Percentiles rank a stretch among this genome's conserved stretches.
These are phyloP conservation scores for Zea mays DNA, from an alignment of 176 grass and related monocot species.

Conservation along the genomic window Zm-B73-REFERENCE-NAM-5.0 NC_050101.1:117642501-117643000, in stretches of 20 bases:
- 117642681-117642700: not conserved
- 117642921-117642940: no score
- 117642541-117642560: slow-evolving; percentile 62
- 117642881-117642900: not conserved
- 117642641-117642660: slow-evolving; percentile 80
- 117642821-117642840: no score
- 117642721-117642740: not conserved
- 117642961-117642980: not conserved
- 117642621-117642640: slow-evolving; percentile 63
- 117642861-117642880: no score
- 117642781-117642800: no score
- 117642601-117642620: slow-evolving; percentile 79
- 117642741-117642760: not conserved
- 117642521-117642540: slow-evolving; percentile 82
- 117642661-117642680: slow-evolving; percentile 69
- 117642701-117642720: not conserved
- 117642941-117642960: not conserved
- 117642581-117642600: slow-evolving; percentile 52
- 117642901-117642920: no score
- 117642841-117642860: no score
- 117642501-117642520: slow-evolving; percentile 90
- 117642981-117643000: no score
- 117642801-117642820: no score
- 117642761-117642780: no score
- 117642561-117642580: slow-evolving; percentile 81